Conservation (phyloP, 2,329 filamentous ascomycete species). For the Leptosphaerulina australis region DNA sequence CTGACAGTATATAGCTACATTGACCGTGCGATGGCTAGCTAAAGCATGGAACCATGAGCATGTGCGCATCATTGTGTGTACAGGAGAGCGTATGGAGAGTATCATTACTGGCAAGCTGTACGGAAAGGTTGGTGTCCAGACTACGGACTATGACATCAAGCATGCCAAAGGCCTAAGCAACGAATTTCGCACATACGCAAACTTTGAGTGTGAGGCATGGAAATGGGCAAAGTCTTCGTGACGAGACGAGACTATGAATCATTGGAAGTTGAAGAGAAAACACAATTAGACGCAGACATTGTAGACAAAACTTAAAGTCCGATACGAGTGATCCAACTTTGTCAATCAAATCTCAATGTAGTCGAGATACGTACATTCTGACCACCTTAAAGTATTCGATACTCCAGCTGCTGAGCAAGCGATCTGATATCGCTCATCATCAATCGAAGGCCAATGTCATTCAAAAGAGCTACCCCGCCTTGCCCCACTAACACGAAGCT, state of each 20-base stretch:
- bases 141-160: constrained; percentile 70
- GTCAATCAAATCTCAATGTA: too few relatives aligned
- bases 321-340: neutral
- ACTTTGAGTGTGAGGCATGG: constrained; percentile 68
- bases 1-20: constrained; percentile 61
- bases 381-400: too few relatives aligned
- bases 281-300: neutral
- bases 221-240: constrained; percentile 35
- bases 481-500: constrained; percentile 24
- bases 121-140: constrained; percentile 63
- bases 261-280: neutral
- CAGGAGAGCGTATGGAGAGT: constrained; percentile 75
- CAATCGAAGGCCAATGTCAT: neutral
- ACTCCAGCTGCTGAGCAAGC: too few relatives aligned
- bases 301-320: neutral
- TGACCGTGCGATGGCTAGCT: constrained; percentile 76
- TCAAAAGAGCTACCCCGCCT: constrained; percentile 29
- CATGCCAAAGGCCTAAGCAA: constrained; percentile 79
- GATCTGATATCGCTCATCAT: neutral
- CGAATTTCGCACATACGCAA: constrained; percentile 80
- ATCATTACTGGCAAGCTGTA: constrained; percentile 70
- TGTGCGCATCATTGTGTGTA: constrained; percentile 68
- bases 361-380: too few relatives aligned
- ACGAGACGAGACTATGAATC: neutral
- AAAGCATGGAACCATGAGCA: constrained; percentile 53